These are phyloP conservation scores for Polysphondylium violaceum DNA, from an alignment of 78 protist species.

Conservation along the genomic window DNA sequence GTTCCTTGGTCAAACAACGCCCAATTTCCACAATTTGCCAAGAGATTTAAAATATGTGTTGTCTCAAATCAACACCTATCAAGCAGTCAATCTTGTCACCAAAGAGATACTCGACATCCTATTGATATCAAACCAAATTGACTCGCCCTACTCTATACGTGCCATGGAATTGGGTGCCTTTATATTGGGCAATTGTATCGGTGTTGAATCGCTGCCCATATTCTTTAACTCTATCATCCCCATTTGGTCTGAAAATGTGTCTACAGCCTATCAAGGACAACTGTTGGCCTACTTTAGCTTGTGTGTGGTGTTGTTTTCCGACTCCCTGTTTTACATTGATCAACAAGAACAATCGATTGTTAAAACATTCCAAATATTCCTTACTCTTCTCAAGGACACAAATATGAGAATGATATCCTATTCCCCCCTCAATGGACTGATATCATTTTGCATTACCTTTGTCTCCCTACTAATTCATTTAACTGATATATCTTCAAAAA, in stretches of 20 bases:
- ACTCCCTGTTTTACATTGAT: slow-evolving; percentile 16
- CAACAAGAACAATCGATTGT: slow-evolving; percentile 14
- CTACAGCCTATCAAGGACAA: slow-evolving; percentile 17
- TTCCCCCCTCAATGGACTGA: neutral
- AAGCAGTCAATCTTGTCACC: neutral
- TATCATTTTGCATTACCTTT: slow-evolving; percentile 6
- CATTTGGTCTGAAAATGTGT: slow-evolving; percentile 23
- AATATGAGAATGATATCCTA: slow-evolving; percentile 15
- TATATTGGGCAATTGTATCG: slow-evolving; percentile 46
- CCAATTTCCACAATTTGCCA: neutral
- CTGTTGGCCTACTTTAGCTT: slow-evolving; percentile 26
- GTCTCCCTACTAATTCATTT: slow-evolving; percentile 41
- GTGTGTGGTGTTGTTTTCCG: slow-evolving; percentile 1
- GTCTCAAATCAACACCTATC: neutral
- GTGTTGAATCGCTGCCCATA: slow-evolving; percentile 57
- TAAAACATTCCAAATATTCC: slow-evolving; percentile 21
- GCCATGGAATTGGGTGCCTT: slow-evolving; percentile 66
- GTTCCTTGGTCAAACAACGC: slow-evolving; percentile 6
- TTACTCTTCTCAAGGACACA: neutral
- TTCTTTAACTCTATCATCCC: slow-evolving; percentile 68
- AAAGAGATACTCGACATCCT: slow-evolving; percentile 10
- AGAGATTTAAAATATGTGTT: neutral
- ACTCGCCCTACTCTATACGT: neutral
- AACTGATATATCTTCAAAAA: neutral
- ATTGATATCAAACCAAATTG: neutral